These are phyloP conservation scores for Cymbopogon citratus DNA, from an alignment of 176 grass and related monocot species.

Conservation along the genomic window DNA sequence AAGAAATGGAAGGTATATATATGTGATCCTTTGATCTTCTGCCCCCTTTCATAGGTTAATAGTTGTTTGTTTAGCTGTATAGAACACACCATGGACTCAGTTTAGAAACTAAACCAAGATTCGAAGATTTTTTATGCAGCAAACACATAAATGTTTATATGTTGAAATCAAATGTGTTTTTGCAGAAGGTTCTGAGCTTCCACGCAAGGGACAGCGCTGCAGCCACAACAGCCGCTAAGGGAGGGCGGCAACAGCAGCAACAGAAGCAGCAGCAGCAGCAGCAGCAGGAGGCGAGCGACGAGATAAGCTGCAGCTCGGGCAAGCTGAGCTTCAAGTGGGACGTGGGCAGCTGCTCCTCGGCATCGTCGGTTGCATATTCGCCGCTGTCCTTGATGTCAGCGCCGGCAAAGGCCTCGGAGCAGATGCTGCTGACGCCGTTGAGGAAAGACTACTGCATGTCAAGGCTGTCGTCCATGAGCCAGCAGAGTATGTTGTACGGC, in stretches of 20 bases:
- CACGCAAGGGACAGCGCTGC: conserved; percentile 11
- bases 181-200: conserved; percentile 47
- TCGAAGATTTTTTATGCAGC: background rate
- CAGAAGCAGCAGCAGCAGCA: background rate
- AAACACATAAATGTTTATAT: background rate
- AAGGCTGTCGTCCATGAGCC: conserved; percentile 39
- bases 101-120: too few relatives aligned
- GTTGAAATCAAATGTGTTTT: background rate
- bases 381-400: conserved; percentile 37
- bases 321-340: conserved; percentile 67
- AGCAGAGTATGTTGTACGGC: conserved; percentile 5
- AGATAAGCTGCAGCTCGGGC: conserved; percentile 21
- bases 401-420: conserved; percentile 10
- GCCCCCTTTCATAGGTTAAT: background rate
- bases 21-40: background rate
- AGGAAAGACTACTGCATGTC: conserved; percentile 17
- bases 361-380: conserved; percentile 34
- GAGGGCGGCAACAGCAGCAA: background rate
- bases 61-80: too few relatives aligned
- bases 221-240: background rate
- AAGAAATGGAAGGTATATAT: conserved; percentile 56
- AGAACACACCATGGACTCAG: too few relatives aligned
- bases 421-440: conserved; percentile 25
- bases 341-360: conserved; percentile 47
- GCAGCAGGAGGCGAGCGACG: background rate